Evolutionary conservation across 225 moss, liverwort and hornwort genomes (phyloP).

Genomic region (Sphagnum tenellum): DNA sequence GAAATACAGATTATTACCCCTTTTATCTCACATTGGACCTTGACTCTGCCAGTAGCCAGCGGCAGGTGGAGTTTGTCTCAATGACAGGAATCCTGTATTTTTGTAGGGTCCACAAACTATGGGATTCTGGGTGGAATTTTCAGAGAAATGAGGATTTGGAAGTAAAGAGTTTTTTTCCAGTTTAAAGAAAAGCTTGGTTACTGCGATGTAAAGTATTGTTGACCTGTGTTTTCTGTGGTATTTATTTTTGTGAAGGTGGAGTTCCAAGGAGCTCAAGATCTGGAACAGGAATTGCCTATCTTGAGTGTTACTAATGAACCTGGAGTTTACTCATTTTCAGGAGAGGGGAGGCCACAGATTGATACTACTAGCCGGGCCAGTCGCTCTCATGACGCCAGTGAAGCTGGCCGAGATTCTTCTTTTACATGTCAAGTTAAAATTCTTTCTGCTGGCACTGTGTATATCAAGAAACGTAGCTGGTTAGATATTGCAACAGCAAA

Average conservation of each 20-base stretch:
- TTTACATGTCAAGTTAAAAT: conserved; percentile 34
- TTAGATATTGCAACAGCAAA: conserved; percentile 43
- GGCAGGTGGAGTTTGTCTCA: no score
- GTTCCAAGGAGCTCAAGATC: conserved; percentile 30
- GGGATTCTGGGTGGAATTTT: no score
- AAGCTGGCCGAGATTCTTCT: conserved; percentile 22
- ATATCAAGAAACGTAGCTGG: conserved; percentile 43
- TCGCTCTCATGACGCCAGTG: conserved; percentile 38
- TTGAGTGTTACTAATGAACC: conserved; percentile 27
- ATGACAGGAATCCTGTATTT: no score
- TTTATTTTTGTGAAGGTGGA: conserved; percentile 23
- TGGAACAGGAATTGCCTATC: conserved; percentile 39
- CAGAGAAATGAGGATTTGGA: no score
- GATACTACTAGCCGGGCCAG: conserved; percentile 42
- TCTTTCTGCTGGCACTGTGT: conserved; percentile 24
- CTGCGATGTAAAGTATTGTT: no score
- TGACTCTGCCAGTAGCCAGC: no score
- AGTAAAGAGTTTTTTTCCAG: no score
- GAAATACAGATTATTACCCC: no score
- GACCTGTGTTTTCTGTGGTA: no score
- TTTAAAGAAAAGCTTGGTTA: no score
- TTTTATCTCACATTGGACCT: no score
- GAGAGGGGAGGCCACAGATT: conserved; percentile 2
- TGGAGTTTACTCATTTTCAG: conserved; percentile 43
- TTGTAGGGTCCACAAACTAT: no score